Evolutionary conservation across 1,284 basidiomycete genomes (phyloP), one percentile per base, ranked within the genome.

Genomic region (Apiotrichum akiyoshidainum): DNA sequence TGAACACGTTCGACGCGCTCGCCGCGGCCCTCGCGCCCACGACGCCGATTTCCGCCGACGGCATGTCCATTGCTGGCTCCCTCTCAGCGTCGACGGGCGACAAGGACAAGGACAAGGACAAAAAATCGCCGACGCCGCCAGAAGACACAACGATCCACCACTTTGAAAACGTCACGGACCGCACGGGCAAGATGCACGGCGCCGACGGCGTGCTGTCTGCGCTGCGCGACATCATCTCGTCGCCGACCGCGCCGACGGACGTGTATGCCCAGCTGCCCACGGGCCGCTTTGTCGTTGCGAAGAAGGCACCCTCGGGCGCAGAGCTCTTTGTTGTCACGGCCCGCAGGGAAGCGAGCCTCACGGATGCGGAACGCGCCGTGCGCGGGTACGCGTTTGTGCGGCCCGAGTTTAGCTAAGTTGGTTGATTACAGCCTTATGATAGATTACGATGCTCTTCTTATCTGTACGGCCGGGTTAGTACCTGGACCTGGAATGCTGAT

Each of bases 321-420:
- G 65, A 68, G 51, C 46, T 73, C 49, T 74, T 68, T 48, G 59
- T 71, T 55, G 41, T 65, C 16, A 64, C 72, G 6, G 70, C 61
- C 16, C 52, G 58, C 39, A 68, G 66, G 46, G 72, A 73, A 35
- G 69, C 65, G 16, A 71, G 69, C 61, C 54, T 76, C 26, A 71
- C 71, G 5, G 73, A 76, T 56, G 73, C 73, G 10, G 72, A 74
- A 51, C 60, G 72, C 65, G 58, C 66, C 64, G 50, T 65, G 22
- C 41, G 60, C 9, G 51, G 49, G 14, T 35, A 40, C 46, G 55
- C 54, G 26, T 33, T 50, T 37, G 48, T 48, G 12, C 31, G 48
- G 26, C 52, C 51, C 10, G 51, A 54, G 46, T 62, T 62, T 40
- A 55, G 40, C 12, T 56, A 45, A 31, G 26, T 7, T 31, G 3